phyloP scores from a whole-genome alignment of 345 rosid species.

The Lenwebbia sp. region DNA sequence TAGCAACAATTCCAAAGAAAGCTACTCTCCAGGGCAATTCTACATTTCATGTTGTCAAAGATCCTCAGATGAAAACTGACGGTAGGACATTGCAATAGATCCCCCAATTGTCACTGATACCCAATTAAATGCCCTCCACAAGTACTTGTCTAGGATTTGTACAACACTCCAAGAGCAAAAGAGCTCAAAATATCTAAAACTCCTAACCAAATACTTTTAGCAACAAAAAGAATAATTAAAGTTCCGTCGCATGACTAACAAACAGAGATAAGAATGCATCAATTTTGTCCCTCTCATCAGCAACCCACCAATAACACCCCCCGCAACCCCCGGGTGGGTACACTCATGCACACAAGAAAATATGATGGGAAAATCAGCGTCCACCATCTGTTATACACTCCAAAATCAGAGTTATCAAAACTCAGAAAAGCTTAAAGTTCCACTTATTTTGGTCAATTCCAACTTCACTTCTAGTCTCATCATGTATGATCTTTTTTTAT shows the following conservation, averaged over 20 bases:
- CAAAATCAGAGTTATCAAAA: not conserved
- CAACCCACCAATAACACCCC: too few relatives aligned
- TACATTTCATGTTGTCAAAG: not conserved
- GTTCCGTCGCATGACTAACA: not conserved
- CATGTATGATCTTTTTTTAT: not conserved
- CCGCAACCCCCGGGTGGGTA: too few relatives aligned
- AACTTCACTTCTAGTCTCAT: not conserved
- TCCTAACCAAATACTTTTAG: not conserved
- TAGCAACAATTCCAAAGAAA: not conserved
- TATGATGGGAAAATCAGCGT: not conserved
- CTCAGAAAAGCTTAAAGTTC: not conserved
- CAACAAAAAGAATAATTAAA: not conserved
- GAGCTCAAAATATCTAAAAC: not conserved
- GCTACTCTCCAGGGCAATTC: not conserved
- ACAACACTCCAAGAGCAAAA: not conserved
- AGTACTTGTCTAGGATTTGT: not conserved
- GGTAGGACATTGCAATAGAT: not conserved
- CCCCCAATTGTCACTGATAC: not conserved
- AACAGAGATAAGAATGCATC: not conserved
- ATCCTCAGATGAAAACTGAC: not conserved
- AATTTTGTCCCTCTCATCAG: not conserved
- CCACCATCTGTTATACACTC: not conserved
- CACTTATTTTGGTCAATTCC: not conserved
- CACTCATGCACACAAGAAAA: not conserved
- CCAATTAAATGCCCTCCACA: not conserved